Base-by-base conservation (phyloP, 331 rosid genomes). In the Stylosanthes scabra region DNA sequence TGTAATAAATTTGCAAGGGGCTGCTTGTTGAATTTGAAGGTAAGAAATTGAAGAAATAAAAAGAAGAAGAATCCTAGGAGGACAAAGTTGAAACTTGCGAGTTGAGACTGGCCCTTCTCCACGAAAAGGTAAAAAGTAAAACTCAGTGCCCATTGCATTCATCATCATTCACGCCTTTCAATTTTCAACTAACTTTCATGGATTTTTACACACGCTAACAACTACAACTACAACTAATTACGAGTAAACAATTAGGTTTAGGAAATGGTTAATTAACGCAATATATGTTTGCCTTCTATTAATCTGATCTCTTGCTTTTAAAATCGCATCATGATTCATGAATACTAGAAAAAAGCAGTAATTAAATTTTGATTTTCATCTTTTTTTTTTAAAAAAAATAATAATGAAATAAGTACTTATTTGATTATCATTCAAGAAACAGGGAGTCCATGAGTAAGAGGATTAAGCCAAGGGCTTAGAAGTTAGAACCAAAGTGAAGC, bases 61-160 rank as follows among this genome's bases (percentile, higher is more conserved):
- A 65, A 67, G 20, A 12, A 46, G 27, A 65, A 67, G 20, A 29
- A n/a, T 28, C 60, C 20, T 12, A 49, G 6, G 52, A 49, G 6
- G 52, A 47, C 42, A 47, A 10, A 67, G 60, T 13, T 60, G 62
- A 57, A 57, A 57, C 41, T 67, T 50, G 42, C 55, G 15, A 66
- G 45, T 47, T 7, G 59, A 15, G 11, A 47, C 71, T 47, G 37
- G 11, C 13, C 6, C 9, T 64, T 39, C 70, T 47, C 42, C 72
- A 29, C 28, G 54, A 47, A 66, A 29, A 31, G 59, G 44, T n/a
- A 28, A 47, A 47, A 34, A 34, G 39, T 34, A 34, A 34, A 66
- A 29, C 46, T 49, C 72, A 49, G 72, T 28, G 72, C 59, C 59
- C 46, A 67, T 31, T 49, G 34, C 39, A 34, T 34, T 34, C 39